Base-by-base conservation (phyloP, 495 filamentous ascomycete species). In the Penicillium pancosmium region DNA sequence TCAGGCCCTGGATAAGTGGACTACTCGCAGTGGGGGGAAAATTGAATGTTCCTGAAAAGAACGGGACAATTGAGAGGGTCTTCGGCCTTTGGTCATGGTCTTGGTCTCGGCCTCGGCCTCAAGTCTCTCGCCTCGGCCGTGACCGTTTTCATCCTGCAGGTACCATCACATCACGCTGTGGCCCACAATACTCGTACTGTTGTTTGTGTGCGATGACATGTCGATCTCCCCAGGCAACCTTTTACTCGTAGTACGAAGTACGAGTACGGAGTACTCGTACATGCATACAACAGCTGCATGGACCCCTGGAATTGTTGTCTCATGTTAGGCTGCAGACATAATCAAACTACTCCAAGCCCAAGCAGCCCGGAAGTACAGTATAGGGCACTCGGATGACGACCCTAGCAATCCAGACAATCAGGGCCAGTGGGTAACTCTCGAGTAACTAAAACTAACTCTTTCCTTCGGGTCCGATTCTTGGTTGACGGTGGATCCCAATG, bases 71-170 rank as follows among this genome's bases (percentile, higher is more conserved):
- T 31, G 27, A 31, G 27, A 31, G 27, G 27, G 27, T 31, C 27
- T 31, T 31, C 5, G 27, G 27, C 8, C 27, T 31, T 31, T 8
- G 15, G 49, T 46, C 50, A 36, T 12, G 33, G 53, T 35, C 59
- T 49, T 31, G 48, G 36, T 7, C 11, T 38, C 11, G 1, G 36
- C 19, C 19, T 21, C 19, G 19, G 19, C 19, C 19, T 21, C 19
- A 21, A 2, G n/a, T n/a, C n/a, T 9, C 27, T 31, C 23, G 27
- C 27, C 36, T 38, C 36, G 36, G 36, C 36, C 36, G 15, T 38
- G 36, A 38, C 36, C 62, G 65, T 68, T 65, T 62, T 54, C 59
- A 49, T 52, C 25, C 12, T 23, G 36, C 36, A 38, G 36, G 36
- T 38, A 38, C 36, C 36, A 38, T n/a, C 36, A n/a, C 36, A 38